Evolutionary conservation across 176 grass and related monocot genomes (phyloP).

Genomic region (Rhynchospora breviuscula): DNA sequence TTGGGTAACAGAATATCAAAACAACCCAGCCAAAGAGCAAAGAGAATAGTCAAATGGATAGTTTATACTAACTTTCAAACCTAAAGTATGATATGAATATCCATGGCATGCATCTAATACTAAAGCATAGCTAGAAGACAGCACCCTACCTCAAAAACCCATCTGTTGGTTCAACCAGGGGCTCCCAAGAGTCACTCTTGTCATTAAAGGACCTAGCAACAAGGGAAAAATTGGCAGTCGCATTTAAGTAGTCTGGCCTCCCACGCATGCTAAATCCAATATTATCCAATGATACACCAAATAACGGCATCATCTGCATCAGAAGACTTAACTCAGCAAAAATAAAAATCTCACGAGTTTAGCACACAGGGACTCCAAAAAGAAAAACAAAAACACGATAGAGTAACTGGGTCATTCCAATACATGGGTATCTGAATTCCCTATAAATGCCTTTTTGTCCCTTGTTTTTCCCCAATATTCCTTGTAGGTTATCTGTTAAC

Average conservation of each 20-base stretch:
- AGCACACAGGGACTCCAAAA: neutral
- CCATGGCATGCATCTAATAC: neutral
- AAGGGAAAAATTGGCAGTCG: slow-evolving; percentile 71
- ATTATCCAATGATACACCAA: slow-evolving; percentile 61
- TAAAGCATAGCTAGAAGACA: neutral
- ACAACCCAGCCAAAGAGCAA: neutral
- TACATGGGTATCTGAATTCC: neutral
- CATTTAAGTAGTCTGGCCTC: slow-evolving; percentile 67
- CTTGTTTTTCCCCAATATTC: neutral
- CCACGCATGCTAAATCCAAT: slow-evolving; percentile 77
- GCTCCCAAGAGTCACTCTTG: slow-evolving; percentile 87
- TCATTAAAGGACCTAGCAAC: slow-evolving; percentile 88
- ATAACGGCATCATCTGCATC: slow-evolving; percentile 91
- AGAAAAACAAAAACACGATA: neutral
- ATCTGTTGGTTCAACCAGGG: slow-evolving; percentile 89
- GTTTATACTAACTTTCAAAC: neutral
- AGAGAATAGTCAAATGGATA: neutral
- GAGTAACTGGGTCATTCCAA: neutral
- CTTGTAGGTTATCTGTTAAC: neutral
- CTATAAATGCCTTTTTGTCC: neutral
- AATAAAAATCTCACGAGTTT: neutral
- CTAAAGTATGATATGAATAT: neutral
- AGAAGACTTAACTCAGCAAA: slow-evolving; percentile 15
- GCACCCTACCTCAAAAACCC: slow-evolving; percentile 75
- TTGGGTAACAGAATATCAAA: neutral